These are phyloP conservation scores for Fusarium gaditjirri DNA, from an alignment of 2,329 filamentous ascomycete genomes.

Conservation along the genomic window DNA sequence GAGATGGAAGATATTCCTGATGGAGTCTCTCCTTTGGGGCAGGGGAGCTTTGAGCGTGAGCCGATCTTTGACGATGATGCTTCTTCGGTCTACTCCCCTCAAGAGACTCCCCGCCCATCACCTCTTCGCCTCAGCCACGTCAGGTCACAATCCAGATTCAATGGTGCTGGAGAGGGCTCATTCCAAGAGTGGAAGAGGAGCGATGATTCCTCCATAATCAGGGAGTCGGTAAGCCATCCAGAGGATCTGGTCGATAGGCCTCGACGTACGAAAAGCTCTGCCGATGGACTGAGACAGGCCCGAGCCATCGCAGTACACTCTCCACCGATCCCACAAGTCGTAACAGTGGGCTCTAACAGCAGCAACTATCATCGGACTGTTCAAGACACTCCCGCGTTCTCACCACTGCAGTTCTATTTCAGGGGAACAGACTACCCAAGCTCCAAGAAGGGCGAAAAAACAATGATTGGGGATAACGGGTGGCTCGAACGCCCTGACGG, in stretches of 20 bases:
- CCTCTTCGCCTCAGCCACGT: slow-evolving; percentile 37
- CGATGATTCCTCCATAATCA: slow-evolving; percentile 29
- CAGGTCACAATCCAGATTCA: slow-evolving; percentile 35
- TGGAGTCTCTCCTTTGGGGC: slow-evolving; percentile 45
- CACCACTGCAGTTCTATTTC: slow-evolving; percentile 57
- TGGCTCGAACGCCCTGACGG: slow-evolving; percentile 63
- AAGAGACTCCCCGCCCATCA: slow-evolving; percentile 29
- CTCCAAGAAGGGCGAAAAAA: slow-evolving; percentile 59
- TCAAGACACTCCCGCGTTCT: slow-evolving; percentile 49
- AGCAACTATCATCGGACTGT: not conserved
- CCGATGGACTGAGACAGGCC: slow-evolving; percentile 36
- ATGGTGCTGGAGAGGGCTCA: slow-evolving; percentile 34
- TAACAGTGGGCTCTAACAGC: slow-evolving; percentile 11
- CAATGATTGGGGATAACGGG: slow-evolving; percentile 64
- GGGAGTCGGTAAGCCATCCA: slow-evolving; percentile 25
- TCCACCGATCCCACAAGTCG: slow-evolving; percentile 28
- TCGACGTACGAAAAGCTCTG: slow-evolving; percentile 46
- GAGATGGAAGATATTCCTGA: slow-evolving; percentile 36
- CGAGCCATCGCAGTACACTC: slow-evolving; percentile 15
- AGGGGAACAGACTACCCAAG: slow-evolving; percentile 52
- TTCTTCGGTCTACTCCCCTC: slow-evolving; percentile 43
- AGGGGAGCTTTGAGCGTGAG: slow-evolving; percentile 13
- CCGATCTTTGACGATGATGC: slow-evolving; percentile 27
- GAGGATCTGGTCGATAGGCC: slow-evolving; percentile 36
- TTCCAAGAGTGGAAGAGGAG: slow-evolving; percentile 44